These are phyloP conservation scores for Diplodia seriata DNA, from an alignment of 2,329 filamentous ascomycete genomes.

Conservation along the genomic window DNA sequence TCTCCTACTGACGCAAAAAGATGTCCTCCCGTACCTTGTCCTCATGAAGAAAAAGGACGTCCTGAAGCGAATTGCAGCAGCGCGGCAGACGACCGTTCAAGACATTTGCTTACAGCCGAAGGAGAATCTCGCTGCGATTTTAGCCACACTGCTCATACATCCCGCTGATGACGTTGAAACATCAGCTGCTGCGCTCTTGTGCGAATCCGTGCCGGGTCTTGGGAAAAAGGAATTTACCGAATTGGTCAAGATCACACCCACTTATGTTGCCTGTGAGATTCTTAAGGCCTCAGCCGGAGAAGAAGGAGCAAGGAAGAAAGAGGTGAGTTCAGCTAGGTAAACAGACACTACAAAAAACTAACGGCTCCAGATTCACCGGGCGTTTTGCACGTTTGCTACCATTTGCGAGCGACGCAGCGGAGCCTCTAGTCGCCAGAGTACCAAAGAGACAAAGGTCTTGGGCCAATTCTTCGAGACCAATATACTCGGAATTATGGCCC, in stretches of 20 bases:
- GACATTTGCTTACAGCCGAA: slow-evolving; percentile 65
- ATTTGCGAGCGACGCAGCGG: slow-evolving; percentile 59
- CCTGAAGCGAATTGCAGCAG: slow-evolving; percentile 80
- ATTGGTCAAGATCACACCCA: slow-evolving; percentile 76
- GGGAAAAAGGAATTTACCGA: slow-evolving; percentile 68
- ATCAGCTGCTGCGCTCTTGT: slow-evolving; percentile 72
- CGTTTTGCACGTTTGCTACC: slow-evolving; percentile 55
- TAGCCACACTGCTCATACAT: slow-evolving; percentile 65
- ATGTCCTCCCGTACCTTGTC: slow-evolving; percentile 87
- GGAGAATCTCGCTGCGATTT: slow-evolving; percentile 63
- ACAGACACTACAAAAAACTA: not conserved
- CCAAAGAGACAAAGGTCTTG: slow-evolving; percentile 64
- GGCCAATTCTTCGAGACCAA: slow-evolving; percentile 81
- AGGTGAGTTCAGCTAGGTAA: slow-evolving; percentile 58
- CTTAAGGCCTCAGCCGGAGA: slow-evolving; percentile 80
- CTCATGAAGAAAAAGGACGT: slow-evolving; percentile 78
- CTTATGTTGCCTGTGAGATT: slow-evolving; percentile 78
- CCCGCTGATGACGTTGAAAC: slow-evolving; percentile 69
- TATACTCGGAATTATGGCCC: slow-evolving; percentile 84
- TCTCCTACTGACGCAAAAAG: slow-evolving; percentile 75
- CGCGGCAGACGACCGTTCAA: slow-evolving; percentile 63
- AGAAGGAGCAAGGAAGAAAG: slow-evolving; percentile 57
- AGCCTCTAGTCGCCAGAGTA: slow-evolving; percentile 49
- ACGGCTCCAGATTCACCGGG: slow-evolving; percentile 53
- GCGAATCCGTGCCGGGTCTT: slow-evolving; percentile 74